Conservation (phyloP, 2,329 filamentous ascomycete species). For the Xylariales sp. region DNA sequence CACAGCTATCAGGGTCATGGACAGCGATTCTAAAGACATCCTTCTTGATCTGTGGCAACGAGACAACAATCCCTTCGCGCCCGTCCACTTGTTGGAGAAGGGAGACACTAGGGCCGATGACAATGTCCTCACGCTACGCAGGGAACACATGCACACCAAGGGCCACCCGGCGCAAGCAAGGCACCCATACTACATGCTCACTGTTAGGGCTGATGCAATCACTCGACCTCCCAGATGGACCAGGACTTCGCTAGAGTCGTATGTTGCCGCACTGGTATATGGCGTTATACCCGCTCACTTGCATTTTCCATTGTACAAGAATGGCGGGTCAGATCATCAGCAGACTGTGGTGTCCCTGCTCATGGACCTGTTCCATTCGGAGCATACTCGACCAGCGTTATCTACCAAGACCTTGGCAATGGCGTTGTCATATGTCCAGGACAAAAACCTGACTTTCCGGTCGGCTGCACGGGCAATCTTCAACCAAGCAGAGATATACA, state of each 20-base stretch:
- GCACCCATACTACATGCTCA: slow-evolving; percentile 20
- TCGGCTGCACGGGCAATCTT: slow-evolving; percentile 18
- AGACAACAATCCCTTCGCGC: slow-evolving; percentile 2
- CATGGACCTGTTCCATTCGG: slow-evolving; percentile 18
- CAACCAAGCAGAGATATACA: slow-evolving; percentile 15
- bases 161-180: slow-evolving; percentile 11
- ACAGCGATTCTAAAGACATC: slow-evolving; percentile 14
- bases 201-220: slow-evolving; percentile 20
- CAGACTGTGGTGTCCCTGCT: slow-evolving; percentile 22
- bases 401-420: slow-evolving; percentile 24
- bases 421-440: slow-evolving; percentile 20
- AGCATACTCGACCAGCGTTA: slow-evolving; percentile 14
- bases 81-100: slow-evolving; percentile 12
- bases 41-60: slow-evolving; percentile 14
- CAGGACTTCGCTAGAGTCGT: slow-evolving; percentile 21
- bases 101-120: slow-evolving; percentile 13
- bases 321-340: slow-evolving; percentile 18
- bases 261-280: slow-evolving; percentile 22
- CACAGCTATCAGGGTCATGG: slow-evolving; percentile 19
- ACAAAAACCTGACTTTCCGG: slow-evolving; percentile 16
- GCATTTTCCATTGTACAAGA: slow-evolving; percentile 17
- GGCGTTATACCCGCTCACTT: slow-evolving; percentile 20
- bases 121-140: slow-evolving; percentile 17
- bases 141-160: not conserved
- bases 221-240: slow-evolving; percentile 21